A percentile compares a stretch with the other conserved stretches of the same genome.
Conservation (phyloP, 2,329 filamentous ascomycete species). For the Ophidiomyces ophidiicola region DNA sequence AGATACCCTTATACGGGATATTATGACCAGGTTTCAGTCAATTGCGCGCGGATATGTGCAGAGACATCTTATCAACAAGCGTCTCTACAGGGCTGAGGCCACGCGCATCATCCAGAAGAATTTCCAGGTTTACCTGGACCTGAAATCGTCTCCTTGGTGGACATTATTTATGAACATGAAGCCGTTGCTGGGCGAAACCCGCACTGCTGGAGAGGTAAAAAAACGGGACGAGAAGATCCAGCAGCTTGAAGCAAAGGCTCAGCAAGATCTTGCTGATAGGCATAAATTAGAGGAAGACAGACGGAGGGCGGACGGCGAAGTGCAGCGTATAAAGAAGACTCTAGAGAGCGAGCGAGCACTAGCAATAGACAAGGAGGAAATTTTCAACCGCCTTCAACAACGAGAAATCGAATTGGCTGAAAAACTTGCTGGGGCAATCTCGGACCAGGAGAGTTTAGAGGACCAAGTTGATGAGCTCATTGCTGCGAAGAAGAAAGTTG, state of each 20-base stretch:
- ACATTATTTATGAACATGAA: conserved; percentile 89
- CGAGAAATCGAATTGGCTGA: conserved; percentile 88
- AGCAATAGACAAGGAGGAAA: conserved; percentile 95
- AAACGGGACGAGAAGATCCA: conserved; percentile 89
- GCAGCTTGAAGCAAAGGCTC: conserved; percentile 72
- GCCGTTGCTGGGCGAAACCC: conserved; percentile 79
- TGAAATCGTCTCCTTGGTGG: conserved; percentile 96
- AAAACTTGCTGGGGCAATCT: conserved; percentile 79
- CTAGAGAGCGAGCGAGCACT: conserved; percentile 92
- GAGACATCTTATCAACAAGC: conserved; percentile 78
- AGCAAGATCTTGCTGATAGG: conserved; percentile 59
- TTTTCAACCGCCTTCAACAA: conserved; percentile 87
- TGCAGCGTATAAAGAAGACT: conserved; percentile 81
- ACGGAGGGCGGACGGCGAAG: conserved; percentile 71
- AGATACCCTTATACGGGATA: conserved; percentile 81
- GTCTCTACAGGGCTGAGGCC: conserved; percentile 85
- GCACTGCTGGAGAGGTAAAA: conserved; percentile 87
- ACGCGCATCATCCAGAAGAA: conserved; percentile 91
- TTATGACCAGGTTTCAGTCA: conserved; percentile 88
- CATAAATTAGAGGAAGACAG: conserved; percentile 82
- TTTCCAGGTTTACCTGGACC: conserved; percentile 78
- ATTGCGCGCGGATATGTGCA: conserved; percentile 82
- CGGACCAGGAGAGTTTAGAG: conserved; percentile 88
- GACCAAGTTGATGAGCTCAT: conserved; percentile 85
- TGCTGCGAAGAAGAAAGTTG: conserved; percentile 75